phyloP scores from a whole-genome alignment of 768 basidiomycete species.

The Termitomyces sp. region DNA sequence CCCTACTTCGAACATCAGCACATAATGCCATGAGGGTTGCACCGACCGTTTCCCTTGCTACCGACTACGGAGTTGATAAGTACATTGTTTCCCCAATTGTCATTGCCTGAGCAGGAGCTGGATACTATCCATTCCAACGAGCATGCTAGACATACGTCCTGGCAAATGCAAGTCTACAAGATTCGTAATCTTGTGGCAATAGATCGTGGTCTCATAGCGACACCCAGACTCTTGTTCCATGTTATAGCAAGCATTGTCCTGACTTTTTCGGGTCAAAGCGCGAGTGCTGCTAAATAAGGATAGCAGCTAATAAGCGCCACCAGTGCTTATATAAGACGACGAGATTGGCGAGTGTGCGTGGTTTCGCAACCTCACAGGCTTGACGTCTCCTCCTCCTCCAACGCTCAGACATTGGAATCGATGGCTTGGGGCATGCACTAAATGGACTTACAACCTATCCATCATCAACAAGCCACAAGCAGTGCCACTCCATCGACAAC shows the following conservation, averaged over 20 bases:
- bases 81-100: too few species aligned
- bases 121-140: too few species aligned
- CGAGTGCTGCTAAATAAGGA: neutral
- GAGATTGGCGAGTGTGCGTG: slow-evolving; percentile 30
- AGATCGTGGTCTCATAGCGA: neutral
- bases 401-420: slow-evolving; percentile 49
- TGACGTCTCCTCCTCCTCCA: slow-evolving; percentile 30
- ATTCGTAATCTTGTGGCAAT: too few species aligned
- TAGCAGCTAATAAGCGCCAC: slow-evolving; percentile 29
- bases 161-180: too few species aligned
- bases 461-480: slow-evolving; percentile 70
- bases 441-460: slow-evolving; percentile 84
- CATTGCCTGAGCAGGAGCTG: too few species aligned
- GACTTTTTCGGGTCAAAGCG: neutral
- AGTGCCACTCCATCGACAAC: slow-evolving; percentile 52
- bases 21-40: neutral
- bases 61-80: too few species aligned
- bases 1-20: neutral
- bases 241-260: neutral
- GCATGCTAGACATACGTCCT: too few species aligned
- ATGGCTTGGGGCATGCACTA: slow-evolving; percentile 88
- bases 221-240: neutral
- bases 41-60: neutral
- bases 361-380: slow-evolving; percentile 28
- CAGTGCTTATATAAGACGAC: slow-evolving; percentile 42